Conservation (phyloP, 139 green algal species). For the Micractinium conductrix region DNA sequence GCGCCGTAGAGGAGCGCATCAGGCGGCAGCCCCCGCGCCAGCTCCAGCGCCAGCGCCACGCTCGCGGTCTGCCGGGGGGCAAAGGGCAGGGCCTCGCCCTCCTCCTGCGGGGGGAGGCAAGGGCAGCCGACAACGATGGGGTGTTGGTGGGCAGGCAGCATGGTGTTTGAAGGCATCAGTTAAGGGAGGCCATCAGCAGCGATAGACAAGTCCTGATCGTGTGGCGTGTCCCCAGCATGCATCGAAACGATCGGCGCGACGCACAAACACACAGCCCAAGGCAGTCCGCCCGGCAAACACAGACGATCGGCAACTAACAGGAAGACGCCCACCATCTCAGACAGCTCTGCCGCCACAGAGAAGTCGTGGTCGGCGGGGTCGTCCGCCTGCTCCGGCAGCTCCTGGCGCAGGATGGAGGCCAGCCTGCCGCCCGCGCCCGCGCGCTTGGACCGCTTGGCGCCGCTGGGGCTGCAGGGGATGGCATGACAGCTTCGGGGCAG, state of each 20-base stretch:
- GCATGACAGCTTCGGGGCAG: neutral
- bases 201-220: too few species aligned
- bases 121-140: neutral
- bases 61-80: neutral
- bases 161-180: neutral
- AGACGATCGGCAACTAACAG: too few species aligned
- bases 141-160: neutral
- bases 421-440: constrained; percentile 11
- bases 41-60: neutral
- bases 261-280: too few species aligned
- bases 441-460: constrained; percentile 5
- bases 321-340: constrained; percentile 1
- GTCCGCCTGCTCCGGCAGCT: neutral
- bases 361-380: constrained; percentile 6
- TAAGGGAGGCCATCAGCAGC: too few species aligned
- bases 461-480: constrained; percentile 11
- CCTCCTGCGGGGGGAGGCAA: neutral
- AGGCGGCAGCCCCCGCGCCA: neutral
- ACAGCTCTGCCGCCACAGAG: neutral
- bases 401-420: constrained; percentile 20
- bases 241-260: too few species aligned
- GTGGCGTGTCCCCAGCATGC: too few species aligned
- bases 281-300: too few species aligned
- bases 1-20: neutral
- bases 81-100: neutral